Evolutionary conservation across 2,329 filamentous ascomycete genomes (phyloP).

Genomic region (Knoxdaviesia proteae): DNA sequence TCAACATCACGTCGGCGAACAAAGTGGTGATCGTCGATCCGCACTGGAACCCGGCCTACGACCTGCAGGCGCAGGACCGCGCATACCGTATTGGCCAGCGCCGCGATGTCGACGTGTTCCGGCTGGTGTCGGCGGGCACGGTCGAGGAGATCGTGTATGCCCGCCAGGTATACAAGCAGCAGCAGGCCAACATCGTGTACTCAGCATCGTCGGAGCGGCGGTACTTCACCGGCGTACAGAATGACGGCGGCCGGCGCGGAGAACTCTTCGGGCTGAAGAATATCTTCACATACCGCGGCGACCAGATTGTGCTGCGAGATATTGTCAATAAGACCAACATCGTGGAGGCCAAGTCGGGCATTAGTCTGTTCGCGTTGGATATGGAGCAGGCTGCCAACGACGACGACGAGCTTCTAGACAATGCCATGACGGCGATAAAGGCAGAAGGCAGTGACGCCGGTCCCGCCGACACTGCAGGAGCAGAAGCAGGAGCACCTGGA

Average conservation of each 20-base stretch:
- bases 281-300: constrained; percentile 61
- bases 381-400: constrained; percentile 38
- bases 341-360: constrained; percentile 73
- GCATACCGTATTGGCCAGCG: constrained; percentile 90
- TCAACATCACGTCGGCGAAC: constrained; percentile 95
- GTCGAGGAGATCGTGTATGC: constrained; percentile 97
- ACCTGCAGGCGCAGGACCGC: constrained; percentile 87
- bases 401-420: constrained; percentile 14
- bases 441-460: constrained; percentile 14
- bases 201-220: constrained; percentile 77
- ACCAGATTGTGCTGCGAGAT: constrained; percentile 67
- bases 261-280: constrained; percentile 88
- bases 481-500: constrained; percentile 41
- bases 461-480: constrained; percentile 9
- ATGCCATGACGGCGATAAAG: constrained; percentile 17
- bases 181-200: constrained; percentile 95
- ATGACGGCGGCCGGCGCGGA: constrained; percentile 61
- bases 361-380: constrained; percentile 60
- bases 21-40: constrained; percentile 96
- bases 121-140: constrained; percentile 74
- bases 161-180: constrained; percentile 94
- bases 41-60: constrained; percentile 92
- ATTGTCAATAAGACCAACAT: constrained; percentile 98
- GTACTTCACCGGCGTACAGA: constrained; percentile 89
- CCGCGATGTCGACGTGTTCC: constrained; percentile 85